Conservation (phyloP, 2,329 filamentous ascomycete species). For the Huntiella moniliformis region DNA sequence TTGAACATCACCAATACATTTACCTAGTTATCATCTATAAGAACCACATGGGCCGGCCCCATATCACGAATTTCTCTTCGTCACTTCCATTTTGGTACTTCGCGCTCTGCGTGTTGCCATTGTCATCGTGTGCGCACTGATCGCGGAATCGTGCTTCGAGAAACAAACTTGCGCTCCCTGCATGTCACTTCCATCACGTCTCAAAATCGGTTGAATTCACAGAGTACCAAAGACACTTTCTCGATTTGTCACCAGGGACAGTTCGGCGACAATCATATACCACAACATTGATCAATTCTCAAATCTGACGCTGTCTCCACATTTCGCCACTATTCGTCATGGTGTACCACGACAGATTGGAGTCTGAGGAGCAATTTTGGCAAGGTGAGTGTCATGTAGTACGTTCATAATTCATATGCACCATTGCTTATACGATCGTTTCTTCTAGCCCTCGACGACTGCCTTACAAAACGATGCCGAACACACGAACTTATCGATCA, state of each 20-base stretch:
- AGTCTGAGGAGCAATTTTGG: constrained; percentile 69
- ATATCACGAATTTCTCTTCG: too few species aligned
- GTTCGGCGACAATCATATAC: background rate
- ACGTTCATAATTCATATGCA: background rate
- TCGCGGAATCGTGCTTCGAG: too few species aligned
- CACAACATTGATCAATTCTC: background rate
- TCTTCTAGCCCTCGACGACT: constrained; percentile 27
- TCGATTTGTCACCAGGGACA: background rate
- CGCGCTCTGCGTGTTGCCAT: too few species aligned
- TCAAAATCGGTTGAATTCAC: background rate
- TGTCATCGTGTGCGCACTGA: too few species aligned
- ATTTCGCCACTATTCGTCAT: background rate
- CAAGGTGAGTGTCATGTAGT: constrained; percentile 37
- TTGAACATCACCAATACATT: too few species aligned
- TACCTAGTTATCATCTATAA: too few species aligned
- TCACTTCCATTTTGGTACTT: too few species aligned
- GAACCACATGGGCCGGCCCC: too few species aligned
- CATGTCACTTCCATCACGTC: background rate
- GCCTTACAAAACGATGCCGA: constrained; percentile 28
- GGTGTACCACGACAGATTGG: constrained; percentile 9
- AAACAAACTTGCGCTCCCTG: too few species aligned
- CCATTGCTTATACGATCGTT: background rate
- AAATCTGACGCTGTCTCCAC: background rate
- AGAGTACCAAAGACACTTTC: background rate
- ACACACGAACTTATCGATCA: constrained; percentile 55